Base-by-base conservation (phyloP, 2,329 filamentous ascomycete genomes). In the Zymoseptoria pseudotritici region DNA sequence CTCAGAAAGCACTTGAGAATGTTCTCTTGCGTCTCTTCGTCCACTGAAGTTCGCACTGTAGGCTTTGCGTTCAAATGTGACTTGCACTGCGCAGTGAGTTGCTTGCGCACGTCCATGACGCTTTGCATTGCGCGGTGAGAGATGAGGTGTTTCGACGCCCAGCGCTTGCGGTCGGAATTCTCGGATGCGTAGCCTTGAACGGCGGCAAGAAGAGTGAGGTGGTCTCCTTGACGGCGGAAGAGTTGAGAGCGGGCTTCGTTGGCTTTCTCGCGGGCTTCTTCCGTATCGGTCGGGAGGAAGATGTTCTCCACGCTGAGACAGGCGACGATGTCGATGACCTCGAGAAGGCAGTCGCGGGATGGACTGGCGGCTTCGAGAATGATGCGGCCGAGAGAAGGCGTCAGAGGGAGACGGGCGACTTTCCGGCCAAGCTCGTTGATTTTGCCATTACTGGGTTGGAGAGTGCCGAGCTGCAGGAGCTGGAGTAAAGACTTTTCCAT, bases 401-500 rank as follows among this genome's bases (percentile, higher is more conserved):
- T 86, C 1, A 99, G 82, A 0, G 94, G 94, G 21, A 97, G 85
- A 46, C 86, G 83, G 0, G 93, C 89, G 74, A 99, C 91, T 58
- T 87, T 87, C 51, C 81, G 79, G 1, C 94, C 94, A 19, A 85
- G 79, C 0, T 83, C 76, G 4, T 88, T 97, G 69, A 99, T 90
- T 0, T 78, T 77, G 5, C 90, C 91, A 8, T 84, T 77, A 6
- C 84, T 78, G 21, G 89, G 84, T 24, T 85, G 81, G 0, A 99
- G 75, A 0, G 92, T 91, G 10, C 87, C 86, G 2, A 99, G 85
- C 42, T 88, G 83, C 57, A 91, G 84, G 0, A 99, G 82, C 57
- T 94, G 89, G 5, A 94, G 75, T 0, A 97, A 78, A 0, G 92
- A 91, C 66, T 91, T 91, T 67, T 93, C 86, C 55, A 97, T 83